Base-by-base conservation (phyloP, 768 basidiomycete genomes). In the Rhodosporidiobolus sp. region DNA sequence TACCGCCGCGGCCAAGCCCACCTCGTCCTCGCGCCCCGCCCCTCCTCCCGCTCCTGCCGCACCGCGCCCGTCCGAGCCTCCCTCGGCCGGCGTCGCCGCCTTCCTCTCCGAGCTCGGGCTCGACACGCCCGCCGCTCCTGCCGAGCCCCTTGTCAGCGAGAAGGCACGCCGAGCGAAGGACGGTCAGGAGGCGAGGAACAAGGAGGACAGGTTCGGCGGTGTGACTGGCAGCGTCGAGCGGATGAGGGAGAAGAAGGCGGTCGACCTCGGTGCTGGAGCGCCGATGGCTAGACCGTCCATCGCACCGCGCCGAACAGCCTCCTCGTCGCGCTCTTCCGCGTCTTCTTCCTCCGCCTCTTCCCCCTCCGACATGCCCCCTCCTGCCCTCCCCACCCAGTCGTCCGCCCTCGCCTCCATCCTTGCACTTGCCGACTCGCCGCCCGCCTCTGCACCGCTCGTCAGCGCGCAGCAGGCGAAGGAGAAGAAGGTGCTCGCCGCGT, bases 51-150 rank as follows among this genome's bases (percentile, higher is more conserved):
- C 56, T 9, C 4, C 63, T 14, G 17, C 43, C n/a, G 30, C 55
- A 0, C 24, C 56, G 7, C 65, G 65, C 48, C 56, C 65, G 6
- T 66, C 65, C 12, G 57, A 59, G 28, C 58, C 57, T 3, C 65
- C 65, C 35, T 66, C 65, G 0, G 46, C 65, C 8, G 12, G 20
- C 28, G 63, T 70, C 43, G 52, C 63, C 20, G 43, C 46, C n/a
- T 70, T 70, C 58, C 63, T 70, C 52, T 52, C 58, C 32, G 63
- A 65, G 12, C 58, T 70, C 58, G 69, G 67, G 2, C 58, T 68
- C 59, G 59, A 68, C 26, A 68, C 67, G 22, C 60, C 67, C 5
- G 59, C 57, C 34, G 54, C 35, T 0, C 35, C 26, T 38, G 26
- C 8, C 17, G 28, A 38, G 7, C 6, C 49, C 3, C 61, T 62